phyloP scores from a whole-genome alignment of 371 early-diverging fungal species.

The Actinomucor elegans region DNA sequence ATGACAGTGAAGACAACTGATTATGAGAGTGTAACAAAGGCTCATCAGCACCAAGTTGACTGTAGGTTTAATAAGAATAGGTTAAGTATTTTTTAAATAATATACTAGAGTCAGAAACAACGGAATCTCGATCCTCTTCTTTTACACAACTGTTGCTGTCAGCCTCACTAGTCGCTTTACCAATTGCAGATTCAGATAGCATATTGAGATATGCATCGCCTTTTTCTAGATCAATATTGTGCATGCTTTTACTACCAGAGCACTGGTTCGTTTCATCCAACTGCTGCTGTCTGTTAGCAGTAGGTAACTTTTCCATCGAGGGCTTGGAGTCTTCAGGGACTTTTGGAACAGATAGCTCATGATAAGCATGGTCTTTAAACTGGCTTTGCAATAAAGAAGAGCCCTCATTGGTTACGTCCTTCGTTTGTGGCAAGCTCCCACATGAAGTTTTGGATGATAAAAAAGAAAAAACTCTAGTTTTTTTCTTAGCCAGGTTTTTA shows the following conservation, averaged over 20 bases:
- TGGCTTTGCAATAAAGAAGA: conserved; percentile 31
- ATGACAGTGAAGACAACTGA: background rate
- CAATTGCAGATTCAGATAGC: background rate
- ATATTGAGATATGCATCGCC: background rate
- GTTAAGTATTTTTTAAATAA: too few relatives aligned
- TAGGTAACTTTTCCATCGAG: conserved; percentile 48
- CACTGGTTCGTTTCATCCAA: conserved; percentile 8
- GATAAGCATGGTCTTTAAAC: conserved; percentile 52
- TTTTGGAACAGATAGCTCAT: conserved; percentile 43
- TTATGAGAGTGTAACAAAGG: background rate
- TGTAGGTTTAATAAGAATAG: too few relatives aligned
- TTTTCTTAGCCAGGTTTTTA: conserved; percentile 1
- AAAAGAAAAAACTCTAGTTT: too few relatives aligned
- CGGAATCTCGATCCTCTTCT: too few relatives aligned
- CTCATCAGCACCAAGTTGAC: too few relatives aligned
- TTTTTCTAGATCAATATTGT: conserved; percentile 18
- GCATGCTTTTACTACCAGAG: conserved; percentile 1
- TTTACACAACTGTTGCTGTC: background rate
- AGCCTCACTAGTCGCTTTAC: background rate
- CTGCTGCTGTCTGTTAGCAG: background rate
- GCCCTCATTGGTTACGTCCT: background rate
- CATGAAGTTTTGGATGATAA: too few relatives aligned
- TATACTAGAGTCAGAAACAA: too few relatives aligned
- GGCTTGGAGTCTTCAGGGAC: conserved; percentile 54
- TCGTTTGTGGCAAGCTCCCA: too few relatives aligned